Percentiles rank a stretch among this genome's conserved stretches.
These are phyloP conservation scores for Phyllosticta capitalensis DNA, from an alignment of 2,329 filamentous ascomycete species.

Conservation along the genomic window DNA sequence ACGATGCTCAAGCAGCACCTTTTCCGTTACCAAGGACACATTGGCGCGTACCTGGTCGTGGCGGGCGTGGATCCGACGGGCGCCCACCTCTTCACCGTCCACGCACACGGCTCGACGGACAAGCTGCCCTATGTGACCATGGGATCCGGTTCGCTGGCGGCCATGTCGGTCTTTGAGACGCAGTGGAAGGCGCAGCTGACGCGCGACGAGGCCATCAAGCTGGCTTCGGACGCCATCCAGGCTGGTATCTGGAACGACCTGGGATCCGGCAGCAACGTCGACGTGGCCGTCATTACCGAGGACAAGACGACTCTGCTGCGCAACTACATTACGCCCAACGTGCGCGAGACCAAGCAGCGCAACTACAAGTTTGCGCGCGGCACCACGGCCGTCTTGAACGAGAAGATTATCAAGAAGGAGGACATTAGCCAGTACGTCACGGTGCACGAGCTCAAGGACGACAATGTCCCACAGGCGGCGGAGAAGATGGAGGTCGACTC, in stretches of 20 bases:
- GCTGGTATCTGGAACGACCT: slow-evolving; percentile 98
- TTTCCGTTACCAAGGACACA: slow-evolving; percentile 95
- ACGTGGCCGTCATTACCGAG: slow-evolving; percentile 87
- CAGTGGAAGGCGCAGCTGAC: slow-evolving; percentile 77
- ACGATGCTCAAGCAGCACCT: slow-evolving; percentile 99
- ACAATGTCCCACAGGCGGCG: slow-evolving; percentile 49
- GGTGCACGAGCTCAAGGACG: slow-evolving; percentile 71
- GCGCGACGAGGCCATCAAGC: slow-evolving; percentile 69
- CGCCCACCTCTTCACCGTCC: slow-evolving; percentile 91
- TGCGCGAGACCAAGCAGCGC: slow-evolving; percentile 80
- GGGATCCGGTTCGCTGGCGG: slow-evolving; percentile 90
- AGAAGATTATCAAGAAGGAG: slow-evolving; percentile 91
- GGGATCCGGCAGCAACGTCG: slow-evolving; percentile 93
- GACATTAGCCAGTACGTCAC: slow-evolving; percentile 92
- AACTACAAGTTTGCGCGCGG: slow-evolving; percentile 86
- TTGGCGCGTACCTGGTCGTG: slow-evolving; percentile 95
- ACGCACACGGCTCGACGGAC: slow-evolving; percentile 96
- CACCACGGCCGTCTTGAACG: slow-evolving; percentile 91
- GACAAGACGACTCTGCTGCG: slow-evolving; percentile 91
- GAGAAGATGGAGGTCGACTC: slow-evolving; percentile 59
- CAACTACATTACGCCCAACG: slow-evolving; percentile 89
- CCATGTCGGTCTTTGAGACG: slow-evolving; percentile 97
- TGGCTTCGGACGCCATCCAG: slow-evolving; percentile 79
- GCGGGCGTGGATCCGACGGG: slow-evolving; percentile 95
- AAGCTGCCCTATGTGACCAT: slow-evolving; percentile 99